phyloP scores from a whole-genome alignment of 352 stramenopile genomes.

The Phytophthora colocasiae region DNA sequence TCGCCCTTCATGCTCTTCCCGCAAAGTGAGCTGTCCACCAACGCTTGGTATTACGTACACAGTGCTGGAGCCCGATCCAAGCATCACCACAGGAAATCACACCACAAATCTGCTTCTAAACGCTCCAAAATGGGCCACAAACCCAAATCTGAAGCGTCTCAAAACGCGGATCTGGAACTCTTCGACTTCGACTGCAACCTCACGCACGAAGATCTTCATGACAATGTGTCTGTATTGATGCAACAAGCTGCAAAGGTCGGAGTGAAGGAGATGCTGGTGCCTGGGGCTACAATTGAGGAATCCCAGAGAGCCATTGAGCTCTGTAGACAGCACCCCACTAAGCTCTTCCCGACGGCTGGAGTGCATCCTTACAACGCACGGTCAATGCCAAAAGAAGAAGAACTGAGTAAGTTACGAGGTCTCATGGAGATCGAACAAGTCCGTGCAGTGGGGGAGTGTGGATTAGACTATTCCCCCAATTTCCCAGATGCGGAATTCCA shows the following conservation, averaged over 20 bases:
- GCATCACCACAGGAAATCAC: slow-evolving; percentile 22
- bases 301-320: slow-evolving; percentile 65
- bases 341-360: slow-evolving; percentile 76
- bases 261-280: slow-evolving; percentile 79
- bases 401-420: slow-evolving; percentile 40
- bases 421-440: slow-evolving; percentile 50
- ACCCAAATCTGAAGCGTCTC: not conserved
- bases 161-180: slow-evolving; percentile 31
- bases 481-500: slow-evolving; percentile 60
- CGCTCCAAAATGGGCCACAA: slow-evolving; percentile 14
- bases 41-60: slow-evolving; percentile 40
- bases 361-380: slow-evolving; percentile 82
- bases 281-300: slow-evolving; percentile 74
- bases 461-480: slow-evolving; percentile 76
- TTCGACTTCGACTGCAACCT: slow-evolving; percentile 90
- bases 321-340: slow-evolving; percentile 50
- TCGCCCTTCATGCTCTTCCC: slow-evolving; percentile 3
- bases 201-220: slow-evolving; percentile 68
- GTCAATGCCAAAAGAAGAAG: slow-evolving; percentile 39
- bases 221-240: slow-evolving; percentile 52
- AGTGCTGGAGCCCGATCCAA: slow-evolving; percentile 8
- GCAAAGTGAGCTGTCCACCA: slow-evolving; percentile 39
- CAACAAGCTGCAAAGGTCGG: slow-evolving; percentile 42
- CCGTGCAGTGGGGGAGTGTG: slow-evolving; percentile 76
- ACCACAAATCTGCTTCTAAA: slow-evolving; percentile 10